A percentile compares a stretch with the other conserved stretches of the same genome.
These are phyloP conservation scores for Coemansia interrupta DNA, from an alignment of 192 early-diverging fungal species.

Conservation along the genomic window DNA sequence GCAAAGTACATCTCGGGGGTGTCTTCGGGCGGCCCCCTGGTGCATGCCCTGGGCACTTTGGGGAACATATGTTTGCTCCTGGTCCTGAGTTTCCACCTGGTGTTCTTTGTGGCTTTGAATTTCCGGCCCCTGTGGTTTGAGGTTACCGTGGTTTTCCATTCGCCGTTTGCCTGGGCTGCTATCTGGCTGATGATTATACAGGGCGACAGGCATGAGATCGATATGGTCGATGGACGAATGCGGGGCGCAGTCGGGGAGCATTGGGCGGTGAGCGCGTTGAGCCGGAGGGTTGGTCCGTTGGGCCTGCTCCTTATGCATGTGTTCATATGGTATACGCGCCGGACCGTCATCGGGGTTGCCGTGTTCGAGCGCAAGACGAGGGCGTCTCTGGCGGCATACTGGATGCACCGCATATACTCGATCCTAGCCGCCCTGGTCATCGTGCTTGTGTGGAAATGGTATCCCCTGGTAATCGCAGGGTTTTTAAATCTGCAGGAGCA, in stretches of 20 bases:
- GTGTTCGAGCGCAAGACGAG: conserved; percentile 48
- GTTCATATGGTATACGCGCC: conserved; percentile 49
- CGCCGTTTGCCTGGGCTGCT: conserved; percentile 51
- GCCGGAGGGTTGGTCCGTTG: conserved; percentile 30
- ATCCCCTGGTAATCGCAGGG: conserved; percentile 29
- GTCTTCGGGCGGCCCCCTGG: conserved; percentile 23
- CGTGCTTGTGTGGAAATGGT: conserved; percentile 34
- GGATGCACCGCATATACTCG: conserved; percentile 48
- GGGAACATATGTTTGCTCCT: conserved; percentile 28
- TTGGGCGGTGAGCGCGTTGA: conserved; percentile 15
- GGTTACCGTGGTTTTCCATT: conserved; percentile 30
- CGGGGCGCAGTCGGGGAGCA: not conserved
- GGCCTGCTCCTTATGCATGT: conserved; percentile 37
- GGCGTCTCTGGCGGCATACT: conserved; percentile 21
- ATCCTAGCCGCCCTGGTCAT: conserved; percentile 32
- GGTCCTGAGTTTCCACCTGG: conserved; percentile 38
- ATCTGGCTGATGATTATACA: conserved; percentile 41
- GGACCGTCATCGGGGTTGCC: conserved; percentile 43
- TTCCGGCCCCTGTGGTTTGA: conserved; percentile 37
- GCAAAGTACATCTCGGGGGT: conserved; percentile 32
- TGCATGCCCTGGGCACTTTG: conserved; percentile 38
- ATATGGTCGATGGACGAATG: not conserved
- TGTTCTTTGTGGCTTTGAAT: conserved; percentile 41
- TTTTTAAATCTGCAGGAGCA: conserved; percentile 25
- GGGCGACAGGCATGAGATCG: conserved; percentile 22